A percentile compares a stretch with the other conserved stretches of the same genome.
Conservation (phyloP, 192 early-diverging fungal genomes). For the Podila minutissima region DNA sequence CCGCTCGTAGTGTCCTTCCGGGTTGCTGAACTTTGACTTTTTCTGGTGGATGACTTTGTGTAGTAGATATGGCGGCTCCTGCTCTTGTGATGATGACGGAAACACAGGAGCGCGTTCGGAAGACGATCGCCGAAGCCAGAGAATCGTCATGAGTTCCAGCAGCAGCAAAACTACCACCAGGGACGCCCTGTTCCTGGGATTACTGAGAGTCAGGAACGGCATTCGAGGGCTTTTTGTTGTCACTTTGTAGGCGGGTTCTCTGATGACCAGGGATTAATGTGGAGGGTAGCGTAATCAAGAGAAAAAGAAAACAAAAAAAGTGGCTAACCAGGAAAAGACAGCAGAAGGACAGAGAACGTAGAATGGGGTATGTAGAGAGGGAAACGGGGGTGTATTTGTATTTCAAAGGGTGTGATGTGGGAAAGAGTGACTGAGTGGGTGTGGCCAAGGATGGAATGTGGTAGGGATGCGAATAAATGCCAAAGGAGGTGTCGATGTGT, state of each 20-base stretch:
- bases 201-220: conserved; percentile 28
- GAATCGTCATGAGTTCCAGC: conserved; percentile 29
- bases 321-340: background rate
- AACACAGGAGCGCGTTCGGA: background rate
- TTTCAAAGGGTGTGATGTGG: background rate
- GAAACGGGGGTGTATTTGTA: background rate
- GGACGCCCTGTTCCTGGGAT: conserved; percentile 22
- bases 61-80: background rate
- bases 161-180: conserved; percentile 14
- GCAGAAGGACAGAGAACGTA: background rate
- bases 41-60: background rate
- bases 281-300: background rate
- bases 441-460: conserved; percentile 39
- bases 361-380: background rate
- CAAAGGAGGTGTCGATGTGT: conserved; percentile 11
- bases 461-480: conserved; percentile 25
- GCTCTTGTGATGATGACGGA: background rate
- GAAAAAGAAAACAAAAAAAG: background rate
- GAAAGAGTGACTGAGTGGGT: background rate
- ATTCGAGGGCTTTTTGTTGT: conserved; percentile 5
- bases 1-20: too few relatives aligned
- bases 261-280: background rate
- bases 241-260: background rate
- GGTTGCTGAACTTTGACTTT: too few relatives aligned
- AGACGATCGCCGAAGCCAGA: conserved; percentile 20